Percentiles rank a stretch among this genome's conserved stretches.
Evolutionary conservation across 139 green algal species (phyloP).

Genomic region (Coccomyxa sp.): DNA sequence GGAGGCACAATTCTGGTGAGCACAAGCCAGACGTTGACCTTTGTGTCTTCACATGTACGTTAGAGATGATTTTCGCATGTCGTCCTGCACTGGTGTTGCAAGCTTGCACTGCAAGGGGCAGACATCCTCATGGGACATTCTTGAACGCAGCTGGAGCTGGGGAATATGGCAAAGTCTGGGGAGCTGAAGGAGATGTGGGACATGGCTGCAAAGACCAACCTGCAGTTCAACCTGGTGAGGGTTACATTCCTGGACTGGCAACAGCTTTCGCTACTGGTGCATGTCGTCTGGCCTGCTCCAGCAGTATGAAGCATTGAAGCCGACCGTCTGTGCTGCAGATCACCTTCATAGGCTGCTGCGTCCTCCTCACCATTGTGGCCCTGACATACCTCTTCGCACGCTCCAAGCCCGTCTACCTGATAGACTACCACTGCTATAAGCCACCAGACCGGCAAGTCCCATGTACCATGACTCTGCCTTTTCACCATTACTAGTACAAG

Average conservation of each 20-base stretch:
- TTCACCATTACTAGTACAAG: too few species aligned
- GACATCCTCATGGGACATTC: background rate
- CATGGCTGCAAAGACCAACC: constrained; percentile 69
- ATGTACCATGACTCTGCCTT: background rate
- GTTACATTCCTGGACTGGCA: background rate
- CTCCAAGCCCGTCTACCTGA: constrained; percentile 84
- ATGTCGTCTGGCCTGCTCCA: background rate
- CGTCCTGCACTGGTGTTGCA: too few species aligned
- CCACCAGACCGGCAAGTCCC: constrained; percentile 49
- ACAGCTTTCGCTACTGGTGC: background rate
- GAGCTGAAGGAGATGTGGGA: constrained; percentile 63
- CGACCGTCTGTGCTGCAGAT: too few species aligned
- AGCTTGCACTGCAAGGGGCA: too few species aligned
- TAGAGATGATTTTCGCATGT: background rate
- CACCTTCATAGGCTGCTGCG: constrained; percentile 55
- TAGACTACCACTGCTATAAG: constrained; percentile 83
- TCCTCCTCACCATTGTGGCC: constrained; percentile 55
- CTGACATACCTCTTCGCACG: constrained; percentile 69
- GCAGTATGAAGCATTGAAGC: too few species aligned
- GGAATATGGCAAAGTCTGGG: constrained; percentile 70
- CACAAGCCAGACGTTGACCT: background rate
- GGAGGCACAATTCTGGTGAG: constrained; percentile 44
- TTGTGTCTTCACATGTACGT: background rate
- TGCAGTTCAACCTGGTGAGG: constrained; percentile 86
- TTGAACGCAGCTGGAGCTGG: constrained; percentile 65